Evolutionary conservation across 2,329 filamentous ascomycete species (phyloP), one percentile per base, ranked within the genome.

Genomic region (Neopestalotiopsis sp.): DNA sequence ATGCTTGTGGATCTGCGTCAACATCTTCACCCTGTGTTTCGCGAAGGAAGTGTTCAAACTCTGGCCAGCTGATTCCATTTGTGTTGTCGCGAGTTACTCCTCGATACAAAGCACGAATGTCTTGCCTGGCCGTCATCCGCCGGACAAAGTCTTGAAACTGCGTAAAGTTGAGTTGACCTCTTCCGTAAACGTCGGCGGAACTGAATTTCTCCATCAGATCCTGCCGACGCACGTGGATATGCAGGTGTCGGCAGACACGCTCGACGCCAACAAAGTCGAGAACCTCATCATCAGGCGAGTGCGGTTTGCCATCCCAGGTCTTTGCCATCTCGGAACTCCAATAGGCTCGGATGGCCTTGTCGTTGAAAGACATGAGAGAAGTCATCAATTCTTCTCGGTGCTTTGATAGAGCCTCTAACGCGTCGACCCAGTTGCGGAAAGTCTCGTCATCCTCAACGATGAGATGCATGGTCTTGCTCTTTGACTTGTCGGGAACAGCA

Each of bases 331-430:
- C 94, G 59, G 88, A 90, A 71, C 91, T 89, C 96, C 96, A 99
- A 80, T 97, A 95, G 61, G 90, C 88, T 67, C 90, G 90, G 66
- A 98, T 89, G 62, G 94, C 94, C 73, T 91, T 91, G 76, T 97
- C 91, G 72, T 93, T 91, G 77, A 95, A 97, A 5, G 93, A 90
- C 80, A 95, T 93, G 68, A 99, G 83, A 5, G 94, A 96, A 13
- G 93, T 91, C 92, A 98, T 97, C 75, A 96, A 88, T 67, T 95
- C 93, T 71, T 97, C 94, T 67, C 96, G 90, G 77, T 97, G 93
- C 74, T 92, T 92, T 56, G 94, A 92, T 72, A 98, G 92, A 65
- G 91, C 89, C 70, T 97, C 92, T 14, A 99, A 87, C 2, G 94
- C 95, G 17, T 89, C 89, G 1, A 91, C 94, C 96, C 95, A 98